Evolutionary conservation across 768 basidiomycete genomes (phyloP).

Genomic region (Cyclocybe aegerita): DNA sequence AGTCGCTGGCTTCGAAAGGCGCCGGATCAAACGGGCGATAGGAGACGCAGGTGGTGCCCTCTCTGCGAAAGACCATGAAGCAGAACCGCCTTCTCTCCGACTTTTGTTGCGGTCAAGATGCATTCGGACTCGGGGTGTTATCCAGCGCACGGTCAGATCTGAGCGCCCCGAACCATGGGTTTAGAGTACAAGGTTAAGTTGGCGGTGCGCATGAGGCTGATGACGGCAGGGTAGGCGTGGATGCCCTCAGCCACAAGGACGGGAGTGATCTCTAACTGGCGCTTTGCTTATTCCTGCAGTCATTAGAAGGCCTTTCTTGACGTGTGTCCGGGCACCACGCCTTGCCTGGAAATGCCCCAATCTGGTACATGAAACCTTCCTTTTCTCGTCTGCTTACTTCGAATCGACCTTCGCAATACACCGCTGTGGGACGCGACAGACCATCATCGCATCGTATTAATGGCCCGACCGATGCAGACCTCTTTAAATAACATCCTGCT

Average conservation of each 20-base stretch:
- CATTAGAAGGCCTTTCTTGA: conserved; percentile 17
- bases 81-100: too few relatives aligned
- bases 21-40: conserved; percentile 16
- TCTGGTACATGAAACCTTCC: conserved; percentile 21
- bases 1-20: conserved; percentile 9
- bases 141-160: neutral
- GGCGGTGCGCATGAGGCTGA: conserved; percentile 8
- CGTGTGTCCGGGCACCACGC: conserved; percentile 7
- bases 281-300: conserved; percentile 16
- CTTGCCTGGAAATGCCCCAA: conserved; percentile 17
- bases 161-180: neutral
- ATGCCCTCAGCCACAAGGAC: conserved; percentile 9
- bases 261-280: conserved; percentile 2
- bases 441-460: neutral
- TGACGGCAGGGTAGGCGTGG: conserved; percentile 8
- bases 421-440: conserved; percentile 12
- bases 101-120: too few relatives aligned
- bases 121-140: neutral
- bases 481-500: conserved; percentile 13
- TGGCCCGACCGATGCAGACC: neutral
- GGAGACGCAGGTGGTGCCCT: conserved; percentile 1
- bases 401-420: conserved; percentile 22
- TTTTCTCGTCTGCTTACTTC: conserved; percentile 21
- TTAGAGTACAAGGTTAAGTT: conserved; percentile 8
- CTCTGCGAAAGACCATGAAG: too few relatives aligned